Percentiles rank a stretch among this genome's conserved stretches.
phyloP scores from a whole-genome alignment of 2,329 filamentous ascomycete species.

The Trematosphaeria pertusa region DNA sequence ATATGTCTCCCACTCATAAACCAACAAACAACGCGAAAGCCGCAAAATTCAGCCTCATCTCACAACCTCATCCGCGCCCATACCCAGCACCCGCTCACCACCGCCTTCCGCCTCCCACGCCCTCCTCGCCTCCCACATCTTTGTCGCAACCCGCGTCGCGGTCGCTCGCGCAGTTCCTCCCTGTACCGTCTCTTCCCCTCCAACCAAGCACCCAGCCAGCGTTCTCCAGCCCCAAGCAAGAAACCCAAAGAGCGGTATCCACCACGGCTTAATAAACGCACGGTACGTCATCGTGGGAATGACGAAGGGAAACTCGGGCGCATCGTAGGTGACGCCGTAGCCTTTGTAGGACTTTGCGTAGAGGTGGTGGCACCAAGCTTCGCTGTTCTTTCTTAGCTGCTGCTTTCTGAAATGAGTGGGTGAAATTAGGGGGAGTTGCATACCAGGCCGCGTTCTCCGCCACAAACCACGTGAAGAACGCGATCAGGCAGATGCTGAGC shows the following conservation, averaged over 20 bases:
- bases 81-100: constrained; percentile 8
- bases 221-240: constrained; percentile 6
- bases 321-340: constrained; percentile 59
- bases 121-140: background rate
- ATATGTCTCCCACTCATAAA: too few species aligned
- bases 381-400: constrained; percentile 29
- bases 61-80: constrained; percentile 13
- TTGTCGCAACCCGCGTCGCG: constrained; percentile 1
- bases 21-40: background rate
- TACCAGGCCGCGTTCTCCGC: constrained; percentile 57
- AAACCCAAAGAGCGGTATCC: constrained; percentile 37
- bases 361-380: constrained; percentile 59
- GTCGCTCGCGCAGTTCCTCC: background rate
- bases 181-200: background rate
- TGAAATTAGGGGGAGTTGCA: constrained; percentile 19
- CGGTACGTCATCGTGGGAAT: constrained; percentile 62
- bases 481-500: constrained; percentile 49
- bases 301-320: constrained; percentile 62
- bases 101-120: constrained; percentile 1
- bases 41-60: constrained; percentile 2
- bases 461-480: constrained; percentile 57
- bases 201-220: background rate
- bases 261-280: constrained; percentile 43
- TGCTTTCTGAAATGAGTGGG: background rate
- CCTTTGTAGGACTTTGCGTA: constrained; percentile 58